These are phyloP conservation scores for Pichia gijzeniarum DNA, from an alignment of 805 yeast species.

Conservation along the genomic window DNA sequence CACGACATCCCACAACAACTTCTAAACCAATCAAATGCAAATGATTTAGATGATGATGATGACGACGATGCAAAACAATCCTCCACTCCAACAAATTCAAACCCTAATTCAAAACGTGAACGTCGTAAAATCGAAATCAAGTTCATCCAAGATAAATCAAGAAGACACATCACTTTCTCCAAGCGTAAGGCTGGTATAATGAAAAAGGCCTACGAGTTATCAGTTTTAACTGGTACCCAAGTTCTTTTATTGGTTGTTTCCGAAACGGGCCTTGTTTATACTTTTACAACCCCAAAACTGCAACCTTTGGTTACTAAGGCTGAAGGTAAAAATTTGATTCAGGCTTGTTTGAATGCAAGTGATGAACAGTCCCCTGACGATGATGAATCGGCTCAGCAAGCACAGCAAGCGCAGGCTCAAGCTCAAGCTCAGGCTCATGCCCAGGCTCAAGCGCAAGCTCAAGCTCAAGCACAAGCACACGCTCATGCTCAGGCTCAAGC, in stretches of 20 bases:
- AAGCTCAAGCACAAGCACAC: slow-evolving; percentile 28
- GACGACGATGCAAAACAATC: slow-evolving; percentile 42
- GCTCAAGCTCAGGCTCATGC: slow-evolving; percentile 29
- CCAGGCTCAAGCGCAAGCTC: slow-evolving; percentile 32
- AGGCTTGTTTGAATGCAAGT: slow-evolving; percentile 96
- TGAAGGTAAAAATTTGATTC: slow-evolving; percentile 94
- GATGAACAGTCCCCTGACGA: slow-evolving; percentile 65
- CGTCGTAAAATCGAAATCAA: slow-evolving; percentile 91
- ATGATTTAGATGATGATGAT: slow-evolving; percentile 29
- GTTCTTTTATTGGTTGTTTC: slow-evolving; percentile 90
- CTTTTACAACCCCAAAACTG: slow-evolving; percentile 97
- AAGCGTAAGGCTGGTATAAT: slow-evolving; percentile 98
- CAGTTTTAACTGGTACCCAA: slow-evolving; percentile 96
- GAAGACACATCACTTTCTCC: slow-evolving; percentile 96
- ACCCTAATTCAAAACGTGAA: slow-evolving; percentile 49
- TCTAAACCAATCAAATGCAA: background rate
- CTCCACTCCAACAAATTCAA: slow-evolving; percentile 24
- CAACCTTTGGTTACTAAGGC: slow-evolving; percentile 97
- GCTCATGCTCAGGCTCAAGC: slow-evolving; percentile 21
- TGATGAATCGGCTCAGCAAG: slow-evolving; percentile 41
- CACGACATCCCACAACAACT: no score
- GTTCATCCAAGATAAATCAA: slow-evolving; percentile 94
- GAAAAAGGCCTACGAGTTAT: slow-evolving; percentile 98
- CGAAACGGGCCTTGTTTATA: slow-evolving; percentile 97
- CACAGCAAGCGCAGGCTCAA: slow-evolving; percentile 29